Conservation (phyloP, 306 rosid genomes). For the Aeschynomene evenia region DNA sequence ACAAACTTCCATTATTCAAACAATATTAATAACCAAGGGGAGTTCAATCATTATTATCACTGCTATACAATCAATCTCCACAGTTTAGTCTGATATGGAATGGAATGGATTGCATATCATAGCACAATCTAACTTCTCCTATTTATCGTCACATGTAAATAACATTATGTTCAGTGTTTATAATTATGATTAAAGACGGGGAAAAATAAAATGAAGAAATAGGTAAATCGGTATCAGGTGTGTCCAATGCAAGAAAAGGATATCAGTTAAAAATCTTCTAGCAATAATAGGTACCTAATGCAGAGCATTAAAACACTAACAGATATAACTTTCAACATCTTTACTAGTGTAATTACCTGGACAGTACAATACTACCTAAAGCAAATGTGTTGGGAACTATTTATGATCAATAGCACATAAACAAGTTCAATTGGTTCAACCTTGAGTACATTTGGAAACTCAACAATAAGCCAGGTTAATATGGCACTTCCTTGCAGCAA, state of each 20-base stretch:
- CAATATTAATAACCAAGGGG: neutral
- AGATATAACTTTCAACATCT: conserved; percentile 1
- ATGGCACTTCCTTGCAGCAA: neutral
- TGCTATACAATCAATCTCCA: conserved; percentile 19
- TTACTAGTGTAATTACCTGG: neutral
- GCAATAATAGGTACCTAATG: neutral
- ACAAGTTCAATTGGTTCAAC: neutral
- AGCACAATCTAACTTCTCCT: conserved; percentile 4
- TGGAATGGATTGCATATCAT: neutral
- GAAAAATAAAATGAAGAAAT: neutral
- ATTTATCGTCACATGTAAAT: conserved; percentile 7
- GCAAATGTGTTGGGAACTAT: neutral
- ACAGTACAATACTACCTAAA: neutral
- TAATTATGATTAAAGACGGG: neutral
- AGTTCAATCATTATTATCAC: conserved; percentile 2
- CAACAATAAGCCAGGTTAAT: neutral
- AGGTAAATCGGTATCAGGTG: neutral
- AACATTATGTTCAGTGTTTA: neutral
- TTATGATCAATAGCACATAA: neutral
- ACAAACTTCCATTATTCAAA: neutral
- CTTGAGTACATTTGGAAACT: neutral
- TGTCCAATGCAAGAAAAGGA: neutral
- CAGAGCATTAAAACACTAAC: neutral
- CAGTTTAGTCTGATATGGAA: neutral
- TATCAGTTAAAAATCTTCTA: neutral